phyloP scores from a whole-genome alignment of 805 yeast species.

The Ogataea haglerorum region DNA sequence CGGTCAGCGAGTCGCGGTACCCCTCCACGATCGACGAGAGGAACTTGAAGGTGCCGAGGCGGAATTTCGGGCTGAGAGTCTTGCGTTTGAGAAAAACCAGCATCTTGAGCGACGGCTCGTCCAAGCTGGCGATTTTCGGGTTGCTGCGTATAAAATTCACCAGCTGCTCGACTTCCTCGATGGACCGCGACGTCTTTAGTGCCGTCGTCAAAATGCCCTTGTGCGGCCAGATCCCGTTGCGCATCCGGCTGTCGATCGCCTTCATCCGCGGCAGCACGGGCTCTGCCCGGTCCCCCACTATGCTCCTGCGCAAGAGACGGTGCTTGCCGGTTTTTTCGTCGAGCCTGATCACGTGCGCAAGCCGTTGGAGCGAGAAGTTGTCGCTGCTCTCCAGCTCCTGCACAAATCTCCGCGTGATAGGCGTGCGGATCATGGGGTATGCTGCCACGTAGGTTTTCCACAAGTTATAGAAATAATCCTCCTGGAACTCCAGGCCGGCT shows the following conservation, averaged over 20 bases:
- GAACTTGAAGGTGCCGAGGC: slow-evolving; percentile 5
- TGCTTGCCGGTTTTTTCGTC: not conserved
- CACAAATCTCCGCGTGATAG: slow-evolving; percentile 19
- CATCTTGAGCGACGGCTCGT: slow-evolving; percentile 15
- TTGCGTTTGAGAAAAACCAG: slow-evolving; percentile 24
- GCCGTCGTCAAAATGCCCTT: slow-evolving; percentile 16
- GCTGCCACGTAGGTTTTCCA: slow-evolving; percentile 22
- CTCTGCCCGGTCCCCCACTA: slow-evolving; percentile 7
- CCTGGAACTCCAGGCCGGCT: slow-evolving; percentile 15
- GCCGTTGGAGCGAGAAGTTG: not conserved
- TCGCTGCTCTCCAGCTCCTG: not conserved
- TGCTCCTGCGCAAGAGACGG: slow-evolving; percentile 2
- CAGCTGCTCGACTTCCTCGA: slow-evolving; percentile 17
- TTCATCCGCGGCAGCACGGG: slow-evolving; percentile 15
- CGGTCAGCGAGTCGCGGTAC: not conserved
- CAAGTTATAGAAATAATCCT: slow-evolving; percentile 16
- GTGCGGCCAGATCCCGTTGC: slow-evolving; percentile 26
- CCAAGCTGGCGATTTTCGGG: slow-evolving; percentile 10
- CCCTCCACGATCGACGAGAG: slow-evolving; percentile 3
- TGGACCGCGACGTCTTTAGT: slow-evolving; percentile 7
- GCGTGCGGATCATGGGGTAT: slow-evolving; percentile 20
- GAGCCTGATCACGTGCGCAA: not conserved
- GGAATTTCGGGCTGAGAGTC: slow-evolving; percentile 10
- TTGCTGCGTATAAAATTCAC: slow-evolving; percentile 13
- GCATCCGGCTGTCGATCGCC: slow-evolving; percentile 23